These are phyloP conservation scores for Neopestalotiopsis sp. DNA, from an alignment of 2,329 filamentous ascomycete genomes.

Conservation along the genomic window DNA sequence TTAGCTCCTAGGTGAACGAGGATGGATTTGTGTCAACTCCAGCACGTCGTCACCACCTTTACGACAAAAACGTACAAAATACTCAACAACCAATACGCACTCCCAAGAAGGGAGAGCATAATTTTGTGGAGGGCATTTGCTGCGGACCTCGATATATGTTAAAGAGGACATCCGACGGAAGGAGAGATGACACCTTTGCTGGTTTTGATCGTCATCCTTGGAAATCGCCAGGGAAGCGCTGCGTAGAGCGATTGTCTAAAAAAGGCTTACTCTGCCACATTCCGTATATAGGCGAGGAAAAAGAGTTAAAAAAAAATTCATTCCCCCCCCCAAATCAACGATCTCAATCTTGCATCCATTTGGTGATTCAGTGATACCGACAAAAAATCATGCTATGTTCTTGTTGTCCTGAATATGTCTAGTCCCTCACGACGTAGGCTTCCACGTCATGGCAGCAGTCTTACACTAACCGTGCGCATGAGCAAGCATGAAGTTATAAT, in stretches of 20 bases:
- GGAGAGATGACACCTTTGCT: conserved; percentile 17
- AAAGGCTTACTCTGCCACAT: conserved; percentile 19
- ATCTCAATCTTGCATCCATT: background rate
- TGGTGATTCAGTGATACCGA: background rate
- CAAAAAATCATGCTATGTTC: background rate
- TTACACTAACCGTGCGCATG: background rate
- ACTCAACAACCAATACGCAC: conserved; percentile 8
- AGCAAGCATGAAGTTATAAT: conserved; percentile 1
- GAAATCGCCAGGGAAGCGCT: background rate
- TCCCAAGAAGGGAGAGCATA: conserved; percentile 5
- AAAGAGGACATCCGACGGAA: background rate
- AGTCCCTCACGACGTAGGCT: background rate
- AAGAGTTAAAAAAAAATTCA: conserved; percentile 2
- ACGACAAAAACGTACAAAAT: conserved; percentile 4
- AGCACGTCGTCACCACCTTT: conserved; percentile 1
- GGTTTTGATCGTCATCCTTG: conserved; percentile 13
- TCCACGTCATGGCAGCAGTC: background rate
- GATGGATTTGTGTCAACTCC: background rate
- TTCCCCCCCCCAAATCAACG: background rate
- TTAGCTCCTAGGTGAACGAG: conserved; percentile 11
- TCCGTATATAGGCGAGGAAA: conserved; percentile 20
- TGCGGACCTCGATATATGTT: conserved; percentile 9
- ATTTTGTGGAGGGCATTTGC: conserved; percentile 19
- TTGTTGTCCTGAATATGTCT: background rate
- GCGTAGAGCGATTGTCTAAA: background rate